Base-by-base conservation (phyloP, 441 rosid genomes). In the Pelargonium myrrhifolium region DNA sequence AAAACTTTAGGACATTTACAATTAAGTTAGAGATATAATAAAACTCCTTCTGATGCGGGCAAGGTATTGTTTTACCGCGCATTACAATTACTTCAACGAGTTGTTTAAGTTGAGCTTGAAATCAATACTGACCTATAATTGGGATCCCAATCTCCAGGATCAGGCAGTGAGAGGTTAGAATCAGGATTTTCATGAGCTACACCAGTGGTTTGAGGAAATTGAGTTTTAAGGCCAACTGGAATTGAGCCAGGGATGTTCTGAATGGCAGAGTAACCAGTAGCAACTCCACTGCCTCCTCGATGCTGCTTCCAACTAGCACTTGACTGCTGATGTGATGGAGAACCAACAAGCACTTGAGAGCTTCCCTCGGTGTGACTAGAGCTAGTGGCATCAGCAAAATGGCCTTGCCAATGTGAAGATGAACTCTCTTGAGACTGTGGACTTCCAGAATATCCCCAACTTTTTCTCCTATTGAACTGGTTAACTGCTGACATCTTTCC, bases 121-220 rank as follows among this genome's bases (percentile, higher is more conserved):
- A 45, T 39, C 62, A 15, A 49, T 65, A 64, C 82, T 74, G 77
- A 86, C 99, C 99, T 93, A 86, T 90, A 96, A 83, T 87, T 89
- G 40, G 99, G 99, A 86, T 96, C 99, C 99, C 99, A 96, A 68
- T 96, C 98, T 74, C 97, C 96, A 17, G 99, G 98, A 82, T 87
- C 88, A 69, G 97, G 98, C 71, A 89, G 74, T 24, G 89, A 85
- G 67, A 70, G 59, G 69, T 83, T 78, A 39, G 80, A 64, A 75
- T 88, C 87, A 56, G 81, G 67, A 69, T 83, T 85, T 68, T 90
- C 96, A 73, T 71, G 78, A 74, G 79, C 68, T 10, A 70, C 78
- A 78, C 80, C 91, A 15, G 74, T 69, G 69, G 72, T 68, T 77
- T 81, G 81, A 65, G 82, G 70, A 68, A 76, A 65, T 63, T 82